Evolutionary conservation across 192 early-diverging fungal genomes (phyloP), one percentile per base, ranked within the genome.

Genomic region (Coemansia sp.): DNA sequence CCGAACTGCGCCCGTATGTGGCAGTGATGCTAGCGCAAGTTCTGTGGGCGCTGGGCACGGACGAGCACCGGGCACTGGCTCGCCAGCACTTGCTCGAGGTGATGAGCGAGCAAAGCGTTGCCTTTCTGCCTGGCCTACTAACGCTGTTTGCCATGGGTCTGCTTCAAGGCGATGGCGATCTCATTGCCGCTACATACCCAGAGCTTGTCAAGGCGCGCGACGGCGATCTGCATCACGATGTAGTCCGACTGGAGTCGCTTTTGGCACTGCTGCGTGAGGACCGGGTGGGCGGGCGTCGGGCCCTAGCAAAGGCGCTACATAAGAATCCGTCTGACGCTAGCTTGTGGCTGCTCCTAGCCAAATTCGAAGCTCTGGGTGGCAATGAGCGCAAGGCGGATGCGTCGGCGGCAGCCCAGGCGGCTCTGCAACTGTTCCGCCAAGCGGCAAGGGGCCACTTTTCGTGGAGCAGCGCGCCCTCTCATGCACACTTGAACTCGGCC

Each of bases 1-100:
- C 78, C n/a, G 79, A 75, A 19, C 73, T 88, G 66, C 85, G 86
- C 1, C 87, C 90, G 44, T 86, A 89, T 39, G 88, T 93, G 2
- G 84, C 90, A 10, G 84, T 95, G 3, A 66, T 94, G 53, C 71
- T 98, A 63, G 89, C 89, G 57, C 92, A 95, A 76, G 95, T 96
- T 0, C 84, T 98, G 57, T 96, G 94, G 91, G 94, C 94, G 2
- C 76, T 98, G 34, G 94, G 93, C 34, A 88, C 87, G 5, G 84
- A 85, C 31, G 90, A 93, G 64, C 93, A 97, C 66, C 75, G 89
- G 15, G 81, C 73, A 5, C 77, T 94, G 37, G 94, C 93, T 32
- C 92, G 93, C 69, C 86, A 94, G 39, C 87, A 95, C 67, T 77
- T 97, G 58, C 82, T 96, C 2, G 72, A 79, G 14, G 74, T 66